Conservation (phyloP, 108 stramenopile genomes). For the Nitzschia inconspicua region DNA sequence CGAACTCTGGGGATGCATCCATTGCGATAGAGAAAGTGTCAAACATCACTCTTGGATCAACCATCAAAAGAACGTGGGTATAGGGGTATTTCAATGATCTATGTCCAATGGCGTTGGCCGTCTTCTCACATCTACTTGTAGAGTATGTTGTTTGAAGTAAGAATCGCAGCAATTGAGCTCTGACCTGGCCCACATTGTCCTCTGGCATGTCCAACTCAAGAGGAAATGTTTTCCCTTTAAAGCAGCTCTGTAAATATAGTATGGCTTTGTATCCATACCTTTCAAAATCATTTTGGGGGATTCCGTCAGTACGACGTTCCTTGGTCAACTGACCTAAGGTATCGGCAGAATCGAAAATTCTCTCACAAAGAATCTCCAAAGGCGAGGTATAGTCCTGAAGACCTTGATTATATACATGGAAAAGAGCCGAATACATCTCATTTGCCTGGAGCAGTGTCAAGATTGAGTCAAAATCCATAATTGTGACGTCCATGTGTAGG, state of each 20-base stretch:
- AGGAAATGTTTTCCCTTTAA: slow-evolving; percentile 72
- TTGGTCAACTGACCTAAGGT: slow-evolving; percentile 4
- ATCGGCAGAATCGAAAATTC: slow-evolving; percentile 63
- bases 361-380: slow-evolving; percentile 64
- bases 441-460: slow-evolving; percentile 67
- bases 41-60: slow-evolving; percentile 72
- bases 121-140: slow-evolving; percentile 10
- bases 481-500: slow-evolving; percentile 83
- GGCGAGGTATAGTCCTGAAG: slow-evolving; percentile 77
- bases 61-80: slow-evolving; percentile 55
- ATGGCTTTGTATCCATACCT: slow-evolving; percentile 68
- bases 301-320: slow-evolving; percentile 38
- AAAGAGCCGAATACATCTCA: slow-evolving; percentile 75
- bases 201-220: slow-evolving; percentile 45
- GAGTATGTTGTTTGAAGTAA: slow-evolving; percentile 37
- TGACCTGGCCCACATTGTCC: slow-evolving; percentile 35
- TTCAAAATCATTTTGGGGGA: slow-evolving; percentile 47
- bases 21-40: slow-evolving; percentile 72
- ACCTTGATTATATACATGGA: slow-evolving; percentile 78
- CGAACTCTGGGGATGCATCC: slow-evolving; percentile 61
- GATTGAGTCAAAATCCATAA: slow-evolving; percentile 87
- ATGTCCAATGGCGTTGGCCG: slow-evolving; percentile 31
- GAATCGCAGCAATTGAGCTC: slow-evolving; percentile 51
- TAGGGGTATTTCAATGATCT: slow-evolving; percentile 70
- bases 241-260: slow-evolving; percentile 67